These are phyloP conservation scores for Setomelanomma holmii DNA, from an alignment of 2,329 filamentous ascomycete species.

Conservation along the genomic window DNA sequence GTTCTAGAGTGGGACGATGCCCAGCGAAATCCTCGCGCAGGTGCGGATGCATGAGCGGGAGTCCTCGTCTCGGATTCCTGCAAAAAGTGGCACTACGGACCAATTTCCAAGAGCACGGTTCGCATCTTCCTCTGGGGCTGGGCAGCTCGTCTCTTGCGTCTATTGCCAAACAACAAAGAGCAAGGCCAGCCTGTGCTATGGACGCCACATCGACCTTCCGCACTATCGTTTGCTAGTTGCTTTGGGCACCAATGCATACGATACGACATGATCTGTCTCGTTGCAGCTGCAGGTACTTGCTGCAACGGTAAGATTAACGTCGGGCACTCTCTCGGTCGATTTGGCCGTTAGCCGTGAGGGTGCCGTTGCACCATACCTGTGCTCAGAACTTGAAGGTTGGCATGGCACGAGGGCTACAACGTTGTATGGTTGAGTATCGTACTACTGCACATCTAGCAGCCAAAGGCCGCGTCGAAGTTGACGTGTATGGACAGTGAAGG, in stretches of 20 bases:
- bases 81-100: not conserved
- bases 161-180: not conserved
- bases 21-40: not conserved
- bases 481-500: not conserved
- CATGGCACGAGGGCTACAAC: too few species aligned
- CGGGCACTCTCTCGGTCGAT: conserved; percentile 5
- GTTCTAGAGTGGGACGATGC: not conserved
- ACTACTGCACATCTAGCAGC: not conserved
- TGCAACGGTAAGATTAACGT: conserved; percentile 5
- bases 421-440: not conserved
- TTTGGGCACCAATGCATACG: conserved; percentile 7
- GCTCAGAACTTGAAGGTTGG: too few species aligned
- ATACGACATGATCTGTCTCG: not conserved
- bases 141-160: not conserved
- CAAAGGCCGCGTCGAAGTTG: not conserved
- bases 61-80: not conserved
- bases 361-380: conserved; percentile 1
- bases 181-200: not conserved
- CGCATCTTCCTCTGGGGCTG: not conserved
- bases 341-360: not conserved
- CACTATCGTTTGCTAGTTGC: not conserved
- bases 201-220: not conserved
- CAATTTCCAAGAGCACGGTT: not conserved
- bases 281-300: not conserved
- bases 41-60: not conserved